Evolutionary conservation across 2,329 filamentous ascomycete species (phyloP).

Genomic region (Diaporthe helianthi): DNA sequence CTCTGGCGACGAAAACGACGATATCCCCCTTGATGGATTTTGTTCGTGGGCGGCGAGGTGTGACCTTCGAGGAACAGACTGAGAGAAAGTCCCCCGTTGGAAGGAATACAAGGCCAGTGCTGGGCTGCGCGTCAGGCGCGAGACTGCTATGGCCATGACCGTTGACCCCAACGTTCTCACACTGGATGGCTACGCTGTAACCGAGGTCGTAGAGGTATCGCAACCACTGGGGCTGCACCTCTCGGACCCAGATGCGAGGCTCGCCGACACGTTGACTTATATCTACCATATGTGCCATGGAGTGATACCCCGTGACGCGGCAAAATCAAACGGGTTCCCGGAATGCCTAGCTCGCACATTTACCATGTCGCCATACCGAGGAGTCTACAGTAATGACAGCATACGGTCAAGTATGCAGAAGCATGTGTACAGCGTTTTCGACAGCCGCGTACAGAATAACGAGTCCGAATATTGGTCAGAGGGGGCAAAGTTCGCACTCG

Average conservation of each 20-base stretch:
- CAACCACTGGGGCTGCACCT: neutral
- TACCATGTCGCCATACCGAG: neutral
- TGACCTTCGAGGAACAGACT: neutral
- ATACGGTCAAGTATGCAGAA: neutral
- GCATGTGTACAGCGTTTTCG: neutral
- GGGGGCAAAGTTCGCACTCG: neutral
- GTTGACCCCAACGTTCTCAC: neutral
- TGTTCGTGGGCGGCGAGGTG: neutral
- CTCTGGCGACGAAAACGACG: neutral
- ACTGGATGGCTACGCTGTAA: neutral
- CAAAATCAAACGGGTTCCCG: neutral
- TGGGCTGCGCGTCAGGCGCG: neutral
- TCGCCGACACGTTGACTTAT: neutral
- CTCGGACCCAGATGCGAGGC: too few relatives aligned
- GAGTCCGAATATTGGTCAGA: neutral
- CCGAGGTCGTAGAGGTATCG: neutral
- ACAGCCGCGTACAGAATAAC: neutral
- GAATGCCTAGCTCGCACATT: neutral
- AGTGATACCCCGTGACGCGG: neutral
- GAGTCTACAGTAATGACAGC: too few relatives aligned
- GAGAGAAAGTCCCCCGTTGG: neutral
- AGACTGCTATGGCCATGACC: neutral
- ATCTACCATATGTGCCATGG: neutral
- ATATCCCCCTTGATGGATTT: neutral
- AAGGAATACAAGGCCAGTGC: neutral